A percentile compares a stretch with the other conserved stretches of the same genome.
phyloP scores from a whole-genome alignment of 78 protist genomes.

The Cavenderia fasciculata region DNA sequence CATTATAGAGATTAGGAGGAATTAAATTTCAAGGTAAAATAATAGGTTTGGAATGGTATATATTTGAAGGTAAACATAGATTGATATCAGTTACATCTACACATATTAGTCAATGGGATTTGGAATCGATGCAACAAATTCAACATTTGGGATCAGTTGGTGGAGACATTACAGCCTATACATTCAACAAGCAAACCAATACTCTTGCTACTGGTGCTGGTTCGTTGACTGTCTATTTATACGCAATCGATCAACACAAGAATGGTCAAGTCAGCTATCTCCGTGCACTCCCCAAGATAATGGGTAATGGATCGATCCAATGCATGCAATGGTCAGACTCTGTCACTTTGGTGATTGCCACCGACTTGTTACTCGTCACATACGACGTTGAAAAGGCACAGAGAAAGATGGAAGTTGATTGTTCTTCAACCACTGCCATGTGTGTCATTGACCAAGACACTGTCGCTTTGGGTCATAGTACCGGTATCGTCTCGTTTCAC shows the following conservation, averaged over 20 bases:
- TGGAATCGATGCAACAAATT: conserved; percentile 4
- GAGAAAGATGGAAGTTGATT: not conserved
- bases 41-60: not conserved
- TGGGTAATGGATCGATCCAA: no score
- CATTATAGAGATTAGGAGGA: conserved; percentile 45
- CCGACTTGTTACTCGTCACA: not conserved
- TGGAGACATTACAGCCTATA: conserved; percentile 11
- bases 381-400: not conserved
- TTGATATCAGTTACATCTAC: conserved; percentile 28
- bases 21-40: conserved; percentile 44
- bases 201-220: no score
- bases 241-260: no score
- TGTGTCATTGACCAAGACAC: not conserved
- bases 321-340: no score
- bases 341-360: no score
- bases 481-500: conserved; percentile 1
- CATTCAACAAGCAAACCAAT: no score
- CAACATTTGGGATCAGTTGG: conserved; percentile 3
- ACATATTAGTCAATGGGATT: conserved; percentile 46
- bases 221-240: no score
- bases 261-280: no score
- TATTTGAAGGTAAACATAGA: not conserved
- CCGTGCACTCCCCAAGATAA: no score
- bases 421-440: not conserved
- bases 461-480: not conserved